phyloP scores from a whole-genome alignment of 2,329 filamentous ascomycete species.

The Hysterium pulicare region DNA sequence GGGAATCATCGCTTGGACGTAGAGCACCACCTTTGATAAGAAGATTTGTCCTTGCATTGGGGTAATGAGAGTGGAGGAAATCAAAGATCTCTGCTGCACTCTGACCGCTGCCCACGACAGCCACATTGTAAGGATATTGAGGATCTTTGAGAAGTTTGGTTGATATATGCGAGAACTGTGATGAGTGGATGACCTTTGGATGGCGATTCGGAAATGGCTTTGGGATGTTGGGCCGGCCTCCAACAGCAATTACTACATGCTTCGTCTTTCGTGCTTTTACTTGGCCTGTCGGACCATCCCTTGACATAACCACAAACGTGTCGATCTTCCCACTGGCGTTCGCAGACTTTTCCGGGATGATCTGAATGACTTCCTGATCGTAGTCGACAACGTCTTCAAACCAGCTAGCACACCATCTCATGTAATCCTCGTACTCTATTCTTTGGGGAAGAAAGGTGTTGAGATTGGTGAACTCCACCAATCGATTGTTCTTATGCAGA shows the following conservation, averaged over 20 bases:
- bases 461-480: slow-evolving; percentile 88
- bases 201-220: slow-evolving; percentile 65
- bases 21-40: slow-evolving; percentile 81
- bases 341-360: slow-evolving; percentile 58
- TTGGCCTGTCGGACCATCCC: slow-evolving; percentile 57
- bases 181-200: slow-evolving; percentile 80
- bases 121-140: slow-evolving; percentile 65
- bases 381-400: slow-evolving; percentile 75
- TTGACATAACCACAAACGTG: slow-evolving; percentile 65
- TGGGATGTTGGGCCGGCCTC: slow-evolving; percentile 68
- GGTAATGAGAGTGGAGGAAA: slow-evolving; percentile 78
- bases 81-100: slow-evolving; percentile 94
- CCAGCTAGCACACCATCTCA: slow-evolving; percentile 82
- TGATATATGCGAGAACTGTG: slow-evolving; percentile 70
- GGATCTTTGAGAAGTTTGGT: slow-evolving; percentile 57
- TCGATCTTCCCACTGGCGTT: slow-evolving; percentile 53
- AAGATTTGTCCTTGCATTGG: slow-evolving; percentile 72
- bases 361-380: slow-evolving; percentile 69
- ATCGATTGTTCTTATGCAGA: slow-evolving; percentile 72
- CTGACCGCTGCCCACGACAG: slow-evolving; percentile 85
- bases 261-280: slow-evolving; percentile 55
- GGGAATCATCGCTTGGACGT: slow-evolving; percentile 89
- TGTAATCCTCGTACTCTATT: slow-evolving; percentile 91
- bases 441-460: slow-evolving; percentile 83
- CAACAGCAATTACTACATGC: slow-evolving; percentile 68